These are phyloP conservation scores for Lyophyllum semitale DNA, from an alignment of 768 basidiomycete genomes.

Conservation along the genomic window DNA sequence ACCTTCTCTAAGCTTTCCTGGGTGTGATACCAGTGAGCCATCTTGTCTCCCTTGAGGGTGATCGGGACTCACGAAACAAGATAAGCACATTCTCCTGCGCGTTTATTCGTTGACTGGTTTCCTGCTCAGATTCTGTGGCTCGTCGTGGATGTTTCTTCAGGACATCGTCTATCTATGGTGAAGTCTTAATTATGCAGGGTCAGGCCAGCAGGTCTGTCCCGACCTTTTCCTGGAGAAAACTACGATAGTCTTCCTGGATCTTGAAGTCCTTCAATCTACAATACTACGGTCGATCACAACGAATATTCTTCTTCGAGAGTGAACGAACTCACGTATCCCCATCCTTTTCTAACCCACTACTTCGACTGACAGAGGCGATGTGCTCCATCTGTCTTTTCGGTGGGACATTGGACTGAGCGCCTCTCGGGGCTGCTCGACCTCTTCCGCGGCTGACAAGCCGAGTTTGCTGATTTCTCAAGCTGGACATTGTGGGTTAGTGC, in stretches of 20 bases:
- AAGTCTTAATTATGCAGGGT: background rate
- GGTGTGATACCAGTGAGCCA: background rate
- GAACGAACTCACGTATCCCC: conserved; percentile 66
- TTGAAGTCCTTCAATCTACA: conserved; percentile 58
- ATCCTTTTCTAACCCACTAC: conserved; percentile 72
- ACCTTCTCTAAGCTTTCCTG: conserved; percentile 80
- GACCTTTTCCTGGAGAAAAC: conserved; percentile 69
- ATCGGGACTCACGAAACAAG: conserved; percentile 58
- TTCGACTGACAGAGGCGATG: conserved; percentile 74
- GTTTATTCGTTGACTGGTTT: conserved; percentile 45
- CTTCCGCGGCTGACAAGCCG: conserved; percentile 9
- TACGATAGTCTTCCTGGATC: conserved; percentile 68
- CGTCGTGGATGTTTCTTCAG: conserved; percentile 38
- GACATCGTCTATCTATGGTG: conserved; percentile 48
- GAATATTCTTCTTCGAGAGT: background rate
- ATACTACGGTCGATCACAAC: conserved; percentile 34
- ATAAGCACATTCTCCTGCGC: conserved; percentile 71
- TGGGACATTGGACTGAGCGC: background rate
- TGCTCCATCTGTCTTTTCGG: conserved; percentile 53
- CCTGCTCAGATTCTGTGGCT: conserved; percentile 30
- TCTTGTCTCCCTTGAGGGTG: background rate
- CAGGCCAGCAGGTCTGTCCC: conserved; percentile 1
- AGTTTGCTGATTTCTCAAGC: conserved; percentile 12
- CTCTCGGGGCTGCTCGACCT: background rate
- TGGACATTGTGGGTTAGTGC: conserved; percentile 9